A percentile compares a stretch with the other conserved stretches of the same genome.
These are phyloP conservation scores for Manihot esculenta DNA, from an alignment of 441 rosid genomes.

Conservation along the genomic window DNA sequence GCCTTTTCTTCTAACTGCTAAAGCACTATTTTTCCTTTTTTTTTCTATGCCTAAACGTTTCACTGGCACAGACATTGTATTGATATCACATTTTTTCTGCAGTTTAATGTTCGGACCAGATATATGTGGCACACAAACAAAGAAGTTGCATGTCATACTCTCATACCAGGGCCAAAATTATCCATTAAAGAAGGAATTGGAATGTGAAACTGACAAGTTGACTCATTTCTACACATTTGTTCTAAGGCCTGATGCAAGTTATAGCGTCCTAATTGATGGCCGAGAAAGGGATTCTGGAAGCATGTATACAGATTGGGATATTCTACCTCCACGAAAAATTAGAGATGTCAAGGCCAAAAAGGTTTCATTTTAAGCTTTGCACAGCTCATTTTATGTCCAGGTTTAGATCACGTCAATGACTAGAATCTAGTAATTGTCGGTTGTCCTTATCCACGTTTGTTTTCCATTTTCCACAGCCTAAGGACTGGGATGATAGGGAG, in stretches of 20 bases:
- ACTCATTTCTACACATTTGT: slow-evolving; percentile 95
- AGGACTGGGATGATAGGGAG: slow-evolving; percentile 93
- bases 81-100: slow-evolving; percentile 31
- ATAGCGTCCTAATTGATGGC: slow-evolving; percentile 77
- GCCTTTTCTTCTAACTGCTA: no score
- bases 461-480: slow-evolving; percentile 50
- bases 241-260: slow-evolving; percentile 89
- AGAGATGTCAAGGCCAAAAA: slow-evolving; percentile 28
- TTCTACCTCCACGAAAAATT: slow-evolving; percentile 71
- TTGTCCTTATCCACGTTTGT: background rate
- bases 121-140: slow-evolving; percentile 86
- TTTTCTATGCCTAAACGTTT: background rate
- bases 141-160: slow-evolving; percentile 80
- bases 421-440: background rate
- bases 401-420: background rate
- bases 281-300: slow-evolving; percentile 90
- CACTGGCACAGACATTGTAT: background rate
- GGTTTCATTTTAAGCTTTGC: slow-evolving; percentile 14
- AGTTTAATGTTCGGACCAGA: slow-evolving; percentile 99
- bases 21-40: background rate
- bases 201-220: slow-evolving; percentile 91
- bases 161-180: slow-evolving; percentile 97
- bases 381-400: background rate
- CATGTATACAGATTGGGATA: slow-evolving; percentile 95
- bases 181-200: slow-evolving; percentile 80